phyloP scores from a whole-genome alignment of 1,139 yeast genomes.

The Blastobotrys capitulatus region DNA sequence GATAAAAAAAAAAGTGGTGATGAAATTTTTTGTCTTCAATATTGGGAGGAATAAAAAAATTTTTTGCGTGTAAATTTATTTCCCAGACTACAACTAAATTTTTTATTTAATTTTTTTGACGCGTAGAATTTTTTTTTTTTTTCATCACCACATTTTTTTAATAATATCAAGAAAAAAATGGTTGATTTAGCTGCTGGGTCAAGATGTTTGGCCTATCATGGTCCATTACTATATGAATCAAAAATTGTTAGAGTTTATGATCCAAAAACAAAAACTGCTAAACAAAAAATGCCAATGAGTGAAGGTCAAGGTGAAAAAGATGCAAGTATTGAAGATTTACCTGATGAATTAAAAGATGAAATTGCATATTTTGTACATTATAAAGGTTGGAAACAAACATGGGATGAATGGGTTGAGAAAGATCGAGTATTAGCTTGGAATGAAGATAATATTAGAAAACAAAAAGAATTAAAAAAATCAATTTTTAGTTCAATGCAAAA shows the following conservation, averaged over 20 bases:
- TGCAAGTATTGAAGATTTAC: slow-evolving; percentile 35
- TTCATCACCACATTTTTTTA: not conserved
- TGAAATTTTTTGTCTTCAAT: not conserved
- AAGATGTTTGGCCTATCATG: slow-evolving; percentile 76
- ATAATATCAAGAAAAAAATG: not conserved
- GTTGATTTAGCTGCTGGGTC: slow-evolving; percentile 3
- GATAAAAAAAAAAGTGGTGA: not conserved
- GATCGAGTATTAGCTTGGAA: slow-evolving; percentile 64
- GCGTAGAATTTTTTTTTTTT: not conserved
- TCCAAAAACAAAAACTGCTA: slow-evolving; percentile 42
- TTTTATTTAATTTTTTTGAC: not conserved
- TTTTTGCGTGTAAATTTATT: no score
- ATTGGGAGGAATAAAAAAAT: not conserved
- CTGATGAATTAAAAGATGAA: slow-evolving; percentile 38
- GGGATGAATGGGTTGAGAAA: slow-evolving; percentile 94
- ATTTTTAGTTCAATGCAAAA: slow-evolving; percentile 37
- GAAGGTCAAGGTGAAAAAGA: slow-evolving; percentile 33
- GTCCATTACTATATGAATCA: slow-evolving; percentile 87
- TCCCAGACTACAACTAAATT: no score
- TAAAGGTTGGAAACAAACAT: slow-evolving; percentile 90
- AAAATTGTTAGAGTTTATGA: slow-evolving; percentile 63
- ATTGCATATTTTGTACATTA: slow-evolving; percentile 72
- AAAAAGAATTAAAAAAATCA: slow-evolving; percentile 54
- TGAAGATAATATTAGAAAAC: slow-evolving; percentile 61
- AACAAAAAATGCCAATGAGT: slow-evolving; percentile 29